Percentiles rank a stretch among this genome's conserved stretches.
These are phyloP conservation scores for Entonaema liquescens DNA, from an alignment of 495 filamentous ascomycete genomes.

Conservation along the genomic window DNA sequence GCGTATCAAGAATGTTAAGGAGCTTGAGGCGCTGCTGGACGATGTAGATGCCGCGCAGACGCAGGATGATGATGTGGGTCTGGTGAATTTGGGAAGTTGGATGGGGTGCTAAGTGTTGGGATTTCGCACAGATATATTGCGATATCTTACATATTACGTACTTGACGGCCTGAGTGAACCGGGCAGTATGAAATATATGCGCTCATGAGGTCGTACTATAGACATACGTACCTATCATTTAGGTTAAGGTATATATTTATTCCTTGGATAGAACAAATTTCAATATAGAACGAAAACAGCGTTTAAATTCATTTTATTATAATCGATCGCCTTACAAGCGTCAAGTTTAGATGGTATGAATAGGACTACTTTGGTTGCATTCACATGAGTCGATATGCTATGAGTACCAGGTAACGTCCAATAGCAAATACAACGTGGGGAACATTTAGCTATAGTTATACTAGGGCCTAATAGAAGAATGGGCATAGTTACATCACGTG, in stretches of 20 bases:
- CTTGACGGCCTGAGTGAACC: neutral
- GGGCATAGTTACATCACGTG: neutral
- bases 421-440: neutral
- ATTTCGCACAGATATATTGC: neutral
- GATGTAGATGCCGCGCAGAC: slow-evolving; percentile 21
- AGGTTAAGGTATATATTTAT: neutral
- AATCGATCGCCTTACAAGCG: too few relatives aligned
- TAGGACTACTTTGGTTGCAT: neutral
- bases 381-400: neutral
- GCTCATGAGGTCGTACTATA: neutral
- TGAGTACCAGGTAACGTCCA: neutral
- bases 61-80: slow-evolving; percentile 9
- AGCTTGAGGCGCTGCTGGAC: slow-evolving; percentile 63
- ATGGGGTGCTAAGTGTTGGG: slow-evolving; percentile 45
- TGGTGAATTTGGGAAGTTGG: slow-evolving; percentile 40
- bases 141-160: neutral
- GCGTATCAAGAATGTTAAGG: slow-evolving; percentile 69
- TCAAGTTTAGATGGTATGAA: too few relatives aligned
- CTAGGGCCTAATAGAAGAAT: neutral
- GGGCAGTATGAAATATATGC: neutral
- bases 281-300: neutral
- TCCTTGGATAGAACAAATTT: neutral
- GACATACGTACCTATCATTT: neutral
- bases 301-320: neutral
- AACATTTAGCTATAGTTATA: neutral